These are phyloP conservation scores for Platanthera zijinensis DNA, from an alignment of 106 monocot genomes.

Conservation along the genomic window DNA sequence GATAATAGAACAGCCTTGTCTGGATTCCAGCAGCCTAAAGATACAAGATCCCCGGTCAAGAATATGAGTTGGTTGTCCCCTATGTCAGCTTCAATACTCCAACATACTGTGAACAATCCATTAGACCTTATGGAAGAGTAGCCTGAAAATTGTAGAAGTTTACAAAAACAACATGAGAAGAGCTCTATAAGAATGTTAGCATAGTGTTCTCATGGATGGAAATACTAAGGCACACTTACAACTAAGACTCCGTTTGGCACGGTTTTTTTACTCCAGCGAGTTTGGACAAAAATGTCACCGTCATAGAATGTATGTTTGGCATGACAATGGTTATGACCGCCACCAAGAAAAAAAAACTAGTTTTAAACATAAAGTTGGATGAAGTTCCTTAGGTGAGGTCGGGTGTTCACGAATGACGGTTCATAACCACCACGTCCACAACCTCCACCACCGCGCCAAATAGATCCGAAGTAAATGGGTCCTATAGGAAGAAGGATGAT, in stretches of 20 bases:
- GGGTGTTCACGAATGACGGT: too few relatives aligned
- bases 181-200: not conserved
- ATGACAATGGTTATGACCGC: too few relatives aligned
- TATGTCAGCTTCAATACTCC: slow-evolving; percentile 85
- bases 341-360: too few relatives aligned
- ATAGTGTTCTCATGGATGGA: not conserved
- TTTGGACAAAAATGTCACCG: too few relatives aligned
- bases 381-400: too few relatives aligned
- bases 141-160: slow-evolving; percentile 32
- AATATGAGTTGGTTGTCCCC: slow-evolving; percentile 47
- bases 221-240: not conserved
- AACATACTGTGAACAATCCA: slow-evolving; percentile 49
- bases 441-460: too few relatives aligned
- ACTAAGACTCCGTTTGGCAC: too few relatives aligned
- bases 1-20: slow-evolving; percentile 64
- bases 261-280: too few relatives aligned
- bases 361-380: too few relatives aligned
- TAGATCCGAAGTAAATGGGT: not conserved
- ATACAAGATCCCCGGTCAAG: slow-evolving; percentile 64
- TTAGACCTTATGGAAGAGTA: slow-evolving; percentile 20
- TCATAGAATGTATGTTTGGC: too few relatives aligned
- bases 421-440: too few relatives aligned
- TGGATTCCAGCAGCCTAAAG: slow-evolving; percentile 87
- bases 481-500: not conserved
- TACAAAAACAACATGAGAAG: not conserved